A percentile compares a stretch with the other conserved stretches of the same genome.
Conservation (phyloP, 1,284 basidiomycete species). For the Takashimella tepidaria region DNA sequence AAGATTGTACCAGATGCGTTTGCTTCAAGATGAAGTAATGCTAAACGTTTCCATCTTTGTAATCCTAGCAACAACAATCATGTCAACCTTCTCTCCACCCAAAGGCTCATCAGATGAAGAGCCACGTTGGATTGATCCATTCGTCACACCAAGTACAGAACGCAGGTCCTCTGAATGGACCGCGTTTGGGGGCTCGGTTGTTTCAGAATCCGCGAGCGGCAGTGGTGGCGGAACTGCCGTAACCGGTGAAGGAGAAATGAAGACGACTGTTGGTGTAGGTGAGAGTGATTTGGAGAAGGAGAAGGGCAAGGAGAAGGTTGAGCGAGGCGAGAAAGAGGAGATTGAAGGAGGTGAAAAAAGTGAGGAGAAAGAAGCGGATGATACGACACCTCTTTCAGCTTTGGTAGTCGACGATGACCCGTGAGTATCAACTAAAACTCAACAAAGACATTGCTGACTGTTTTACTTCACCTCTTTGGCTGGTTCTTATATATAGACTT, state of each 20-base stretch:
- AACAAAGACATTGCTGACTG: too few species aligned
- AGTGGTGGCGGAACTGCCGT: too few species aligned
- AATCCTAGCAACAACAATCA: background rate
- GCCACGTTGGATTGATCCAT: background rate
- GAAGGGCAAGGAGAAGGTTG: too few species aligned
- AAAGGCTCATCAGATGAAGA: background rate
- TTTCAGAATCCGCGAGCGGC: background rate
- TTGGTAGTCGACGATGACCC: slow-evolving; percentile 50
- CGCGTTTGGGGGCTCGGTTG: background rate
- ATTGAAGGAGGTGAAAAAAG: too few species aligned
- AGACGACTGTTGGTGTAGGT: background rate
- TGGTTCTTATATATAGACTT: slow-evolving; percentile 52
- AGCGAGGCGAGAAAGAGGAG: background rate
- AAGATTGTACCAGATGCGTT: too few species aligned
- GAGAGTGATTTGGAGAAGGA: too few species aligned
- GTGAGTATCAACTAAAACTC: slow-evolving; percentile 25
- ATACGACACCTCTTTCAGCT: slow-evolving; percentile 18
- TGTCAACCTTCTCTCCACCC: background rate
- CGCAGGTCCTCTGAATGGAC: background rate
- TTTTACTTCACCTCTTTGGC: too few species aligned
- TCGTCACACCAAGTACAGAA: background rate
- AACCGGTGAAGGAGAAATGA: background rate
- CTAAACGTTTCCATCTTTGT: too few species aligned
- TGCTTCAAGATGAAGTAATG: too few species aligned
- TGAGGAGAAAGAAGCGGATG: too few species aligned